Conservation (phyloP, 2,329 filamentous ascomycete genomes). For the Scopulariopsis brevicaulis region DNA sequence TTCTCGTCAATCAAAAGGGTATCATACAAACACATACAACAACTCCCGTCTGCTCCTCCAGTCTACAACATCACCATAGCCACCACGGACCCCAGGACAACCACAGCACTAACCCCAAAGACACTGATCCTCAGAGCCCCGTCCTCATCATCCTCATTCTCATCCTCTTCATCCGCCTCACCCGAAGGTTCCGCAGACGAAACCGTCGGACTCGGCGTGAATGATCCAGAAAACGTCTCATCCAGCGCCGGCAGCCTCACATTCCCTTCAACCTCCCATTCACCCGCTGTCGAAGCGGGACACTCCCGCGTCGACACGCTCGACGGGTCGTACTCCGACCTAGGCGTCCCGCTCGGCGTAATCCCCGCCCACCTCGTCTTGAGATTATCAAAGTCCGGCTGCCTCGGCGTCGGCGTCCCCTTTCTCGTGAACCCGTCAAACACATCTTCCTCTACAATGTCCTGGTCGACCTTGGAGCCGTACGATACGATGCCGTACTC, state of each 20-base stretch:
- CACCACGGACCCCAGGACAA: not conserved
- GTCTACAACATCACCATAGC: not conserved
- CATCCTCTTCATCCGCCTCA: not conserved
- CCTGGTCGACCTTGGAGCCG: constrained; percentile 42
- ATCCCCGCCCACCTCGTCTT: constrained; percentile 65
- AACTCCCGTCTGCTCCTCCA: not conserved
- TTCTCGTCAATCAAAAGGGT: not conserved
- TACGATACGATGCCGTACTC: constrained; percentile 75
- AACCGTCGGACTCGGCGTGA: constrained; percentile 2
- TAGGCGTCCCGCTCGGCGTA: constrained; percentile 55
- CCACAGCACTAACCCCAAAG: not conserved
- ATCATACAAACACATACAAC: not conserved
- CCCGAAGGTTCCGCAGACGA: not conserved
- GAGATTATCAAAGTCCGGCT: constrained; percentile 70
- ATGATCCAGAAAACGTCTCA: constrained; percentile 26
- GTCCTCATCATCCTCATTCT: not conserved
- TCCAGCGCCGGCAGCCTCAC: constrained; percentile 60
- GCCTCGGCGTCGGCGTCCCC: constrained; percentile 62
- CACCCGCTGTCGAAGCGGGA: constrained; percentile 54
- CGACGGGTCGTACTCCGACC: constrained; percentile 51
- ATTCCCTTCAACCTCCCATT: constrained; percentile 64
- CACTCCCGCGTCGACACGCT: constrained; percentile 54
- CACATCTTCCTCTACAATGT: constrained; percentile 40
- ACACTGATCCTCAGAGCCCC: not conserved
- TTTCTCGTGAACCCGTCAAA: constrained; percentile 57